Conservation (phyloP, 257 asterid genomes). For the Nicotiana otophora region DNA sequence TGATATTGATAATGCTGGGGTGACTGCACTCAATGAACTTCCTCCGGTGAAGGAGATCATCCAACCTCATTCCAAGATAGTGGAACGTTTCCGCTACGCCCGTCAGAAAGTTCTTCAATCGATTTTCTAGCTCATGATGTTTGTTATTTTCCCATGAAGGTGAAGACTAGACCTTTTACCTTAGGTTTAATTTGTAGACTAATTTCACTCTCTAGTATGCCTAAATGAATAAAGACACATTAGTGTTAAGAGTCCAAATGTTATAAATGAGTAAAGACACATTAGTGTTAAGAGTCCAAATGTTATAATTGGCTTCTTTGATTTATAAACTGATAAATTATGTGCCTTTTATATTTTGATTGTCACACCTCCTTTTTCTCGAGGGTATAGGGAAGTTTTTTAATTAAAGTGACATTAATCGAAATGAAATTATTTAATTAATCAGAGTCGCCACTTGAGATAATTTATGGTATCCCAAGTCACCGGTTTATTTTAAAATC, state of each 20-base stretch:
- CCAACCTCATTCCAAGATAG: conserved; percentile 20
- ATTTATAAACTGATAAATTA: no score
- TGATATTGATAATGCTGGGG: background rate
- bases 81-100: background rate
- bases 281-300: background rate
- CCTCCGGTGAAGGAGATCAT: background rate
- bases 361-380: no score
- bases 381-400: no score
- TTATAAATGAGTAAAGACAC: background rate
- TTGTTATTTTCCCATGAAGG: background rate
- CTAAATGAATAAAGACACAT: background rate
- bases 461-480: no score
- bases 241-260: background rate
- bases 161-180: no score
- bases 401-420: no score
- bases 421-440: no score
- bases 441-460: no score
- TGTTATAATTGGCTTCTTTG: background rate
- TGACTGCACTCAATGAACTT: conserved; percentile 20
- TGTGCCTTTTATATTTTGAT: no score
- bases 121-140: background rate
- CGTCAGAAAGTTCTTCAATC: background rate
- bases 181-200: no score
- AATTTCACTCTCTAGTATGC: background rate
- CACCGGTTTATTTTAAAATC: no score